Conservation (phyloP, 495 filamentous ascomycete genomes). For the Pseudotulostoma volvatum region DNA sequence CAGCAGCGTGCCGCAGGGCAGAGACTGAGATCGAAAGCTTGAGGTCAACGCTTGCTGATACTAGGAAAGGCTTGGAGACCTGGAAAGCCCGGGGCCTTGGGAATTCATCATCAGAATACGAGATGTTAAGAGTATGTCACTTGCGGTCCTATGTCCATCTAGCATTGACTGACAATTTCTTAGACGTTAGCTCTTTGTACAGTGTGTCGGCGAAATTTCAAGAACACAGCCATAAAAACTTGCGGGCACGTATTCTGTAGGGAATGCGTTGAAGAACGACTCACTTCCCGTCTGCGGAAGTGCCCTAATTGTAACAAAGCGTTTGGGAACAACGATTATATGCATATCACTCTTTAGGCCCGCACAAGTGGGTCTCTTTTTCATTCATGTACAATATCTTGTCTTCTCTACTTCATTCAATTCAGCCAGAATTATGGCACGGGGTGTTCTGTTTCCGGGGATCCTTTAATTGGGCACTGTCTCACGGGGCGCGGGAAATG, state of each 20-base stretch:
- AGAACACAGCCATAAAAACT: constrained; percentile 78
- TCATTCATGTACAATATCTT: constrained; percentile 27
- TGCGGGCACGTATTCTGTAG: constrained; percentile 96
- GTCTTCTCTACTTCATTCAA: constrained; percentile 5
- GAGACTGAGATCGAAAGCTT: constrained; percentile 61
- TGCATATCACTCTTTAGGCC: constrained; percentile 43
- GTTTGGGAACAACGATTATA: constrained; percentile 77
- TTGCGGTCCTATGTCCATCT: neutral
- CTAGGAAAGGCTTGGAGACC: constrained; percentile 58
- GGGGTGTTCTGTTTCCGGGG: neutral
- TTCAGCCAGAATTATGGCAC: too few species aligned
- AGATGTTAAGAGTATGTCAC: constrained; percentile 61
- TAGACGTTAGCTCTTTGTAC: constrained; percentile 79
- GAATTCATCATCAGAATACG: constrained; percentile 66
- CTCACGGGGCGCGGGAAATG: neutral
- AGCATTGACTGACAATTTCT: constrained; percentile 19
- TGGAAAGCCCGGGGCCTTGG: constrained; percentile 69
- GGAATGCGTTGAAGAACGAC: constrained; percentile 71
- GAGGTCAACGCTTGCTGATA: constrained; percentile 53
- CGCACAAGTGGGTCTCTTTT: neutral
- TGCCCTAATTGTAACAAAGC: constrained; percentile 84
- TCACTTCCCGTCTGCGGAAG: constrained; percentile 77
- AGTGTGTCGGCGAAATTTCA: constrained; percentile 79
- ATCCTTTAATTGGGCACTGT: neutral
- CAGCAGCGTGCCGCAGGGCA: constrained; percentile 46